Base-by-base conservation (phyloP, 2,329 filamentous ascomycete species). In the Colletotrichum sp. region DNA sequence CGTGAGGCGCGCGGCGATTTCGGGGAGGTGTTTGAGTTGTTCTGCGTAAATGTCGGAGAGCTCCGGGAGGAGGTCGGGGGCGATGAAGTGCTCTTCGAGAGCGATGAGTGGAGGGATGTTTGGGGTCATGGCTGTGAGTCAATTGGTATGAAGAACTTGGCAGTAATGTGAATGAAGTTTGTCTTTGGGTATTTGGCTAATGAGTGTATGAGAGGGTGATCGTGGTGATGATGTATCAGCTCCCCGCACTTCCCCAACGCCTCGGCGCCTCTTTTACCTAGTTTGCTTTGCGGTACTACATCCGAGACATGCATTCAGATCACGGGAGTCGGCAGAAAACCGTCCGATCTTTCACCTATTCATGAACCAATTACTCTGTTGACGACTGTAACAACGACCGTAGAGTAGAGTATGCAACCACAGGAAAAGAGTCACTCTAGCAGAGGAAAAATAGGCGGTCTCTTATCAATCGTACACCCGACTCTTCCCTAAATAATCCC, bases 71-170 rank as follows among this genome's bases (percentile, higher is more conserved):
- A 78, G 74, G 2, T 74, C 66, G 6, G 75, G 47, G 57, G 80
- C 78, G 68, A 81, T 72, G 76, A 80, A 83, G 72, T 86, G 84
- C 67, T 87, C 85, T 75, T 86, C 85, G n/a, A 86, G 82, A 13
- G 84, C 79, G 55, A 86, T 84, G 9, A 84, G 75, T 2, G 81
- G 80, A 6, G 74, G 78, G 31, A 76, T 59, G 2, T 51, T 21
- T 51, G n/a, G 43, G 11, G 43, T 11, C 43, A 51, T 51, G 43
- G 11, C 6, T 21, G 43, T 51, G 43, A 51, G n/a, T 51, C 43
- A 51, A 51, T 51, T 24, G 43, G 2, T 51, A 5, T 13, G 0
- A 4, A 51, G n/a, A 51, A 51, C n/a, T 51, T 8, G 6, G n/a
- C 12, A 51, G 11, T 24, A n/a, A 6, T 51, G n/a, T 51, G 43